These are phyloP conservation scores for Dipodascopsis tothii DNA, from an alignment of 805 yeast genomes.

Conservation along the genomic window DNA sequence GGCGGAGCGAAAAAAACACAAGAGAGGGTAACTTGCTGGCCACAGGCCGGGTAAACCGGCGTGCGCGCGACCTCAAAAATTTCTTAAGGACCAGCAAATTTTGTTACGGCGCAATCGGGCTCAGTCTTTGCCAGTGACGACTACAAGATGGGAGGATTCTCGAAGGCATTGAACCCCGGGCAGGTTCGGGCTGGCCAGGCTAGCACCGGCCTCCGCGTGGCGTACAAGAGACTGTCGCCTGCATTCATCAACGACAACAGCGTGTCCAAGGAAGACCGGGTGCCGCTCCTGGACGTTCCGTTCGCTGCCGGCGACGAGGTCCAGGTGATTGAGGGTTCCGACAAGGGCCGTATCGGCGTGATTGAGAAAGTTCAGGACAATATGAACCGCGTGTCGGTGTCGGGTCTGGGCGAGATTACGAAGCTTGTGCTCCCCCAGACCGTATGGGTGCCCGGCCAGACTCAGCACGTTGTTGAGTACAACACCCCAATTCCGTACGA, in stretches of 20 bases:
- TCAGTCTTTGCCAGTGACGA: too few relatives aligned
- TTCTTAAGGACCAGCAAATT: too few relatives aligned
- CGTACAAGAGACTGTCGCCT: too few relatives aligned
- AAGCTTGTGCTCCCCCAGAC: constrained; percentile 61
- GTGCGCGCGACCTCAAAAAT: too few relatives aligned
- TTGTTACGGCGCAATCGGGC: too few relatives aligned
- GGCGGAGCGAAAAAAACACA: too few relatives aligned
- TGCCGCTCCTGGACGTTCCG: not conserved
- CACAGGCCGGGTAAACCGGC: too few relatives aligned
- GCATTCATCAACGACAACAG: not conserved
- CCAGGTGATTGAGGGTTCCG: constrained; percentile 59
- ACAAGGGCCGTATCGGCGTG: constrained; percentile 66
- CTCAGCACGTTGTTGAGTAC: constrained; percentile 59
- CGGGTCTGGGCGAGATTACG: constrained; percentile 59
- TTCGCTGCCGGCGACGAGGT: constrained; percentile 26
- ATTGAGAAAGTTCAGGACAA: constrained; percentile 53
- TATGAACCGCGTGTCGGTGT: constrained; percentile 56
- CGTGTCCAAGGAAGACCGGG: not conserved
- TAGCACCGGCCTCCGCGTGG: too few relatives aligned
- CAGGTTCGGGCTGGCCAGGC: too few relatives aligned
- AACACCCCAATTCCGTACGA: constrained; percentile 56
- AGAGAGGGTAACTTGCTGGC: too few relatives aligned
- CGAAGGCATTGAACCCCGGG: too few relatives aligned
- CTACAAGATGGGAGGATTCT: too few relatives aligned
- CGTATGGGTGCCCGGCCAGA: constrained; percentile 66